Percentiles rank a stretch among this genome's conserved stretches.
Evolutionary conservation across 2,329 filamentous ascomycete species (phyloP).

Genomic region (Chrysoporthe puriensis): DNA sequence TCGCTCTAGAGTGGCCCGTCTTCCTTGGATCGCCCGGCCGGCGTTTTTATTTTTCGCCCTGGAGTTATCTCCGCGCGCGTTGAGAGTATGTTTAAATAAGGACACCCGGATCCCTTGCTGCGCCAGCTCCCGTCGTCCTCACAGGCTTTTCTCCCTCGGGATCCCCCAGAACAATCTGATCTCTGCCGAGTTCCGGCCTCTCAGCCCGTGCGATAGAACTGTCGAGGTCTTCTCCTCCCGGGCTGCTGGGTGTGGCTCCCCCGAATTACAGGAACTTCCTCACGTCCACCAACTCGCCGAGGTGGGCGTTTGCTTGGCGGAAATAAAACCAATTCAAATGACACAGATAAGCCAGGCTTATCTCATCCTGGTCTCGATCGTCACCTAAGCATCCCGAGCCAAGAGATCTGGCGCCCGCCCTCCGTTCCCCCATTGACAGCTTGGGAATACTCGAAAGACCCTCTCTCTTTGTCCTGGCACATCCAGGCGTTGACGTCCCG

Average conservation of each 20-base stretch:
- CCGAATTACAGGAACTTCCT: background rate
- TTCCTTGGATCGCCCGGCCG: background rate
- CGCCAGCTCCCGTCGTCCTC: conserved; percentile 15
- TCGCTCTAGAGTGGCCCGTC: conserved; percentile 7
- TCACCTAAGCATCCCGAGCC: conserved; percentile 46
- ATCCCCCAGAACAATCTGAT: background rate
- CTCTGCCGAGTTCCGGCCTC: background rate
- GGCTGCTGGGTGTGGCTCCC: background rate
- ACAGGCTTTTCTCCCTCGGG: conserved; percentile 11
- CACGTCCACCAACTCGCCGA: conserved; percentile 13
- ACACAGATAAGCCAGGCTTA: conserved; percentile 62
- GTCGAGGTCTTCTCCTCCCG: background rate
- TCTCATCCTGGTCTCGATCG: conserved; percentile 58
- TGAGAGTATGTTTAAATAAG: conserved; percentile 11
- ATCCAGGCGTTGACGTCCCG: conserved; percentile 5
- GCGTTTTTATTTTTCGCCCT: conserved; percentile 8
- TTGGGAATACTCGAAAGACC: background rate
- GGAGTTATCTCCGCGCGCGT: background rate
- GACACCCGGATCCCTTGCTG: conserved; percentile 7
- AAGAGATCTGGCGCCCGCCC: conserved; percentile 19
- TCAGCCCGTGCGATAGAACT: background rate
- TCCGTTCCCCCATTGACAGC: background rate
- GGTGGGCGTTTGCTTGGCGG: conserved; percentile 20
- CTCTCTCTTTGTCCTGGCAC: conserved; percentile 6
- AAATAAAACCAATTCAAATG: conserved; percentile 46